phyloP scores from a whole-genome alignment of 2,329 filamentous ascomycete species.

The Periconia digitata region DNA sequence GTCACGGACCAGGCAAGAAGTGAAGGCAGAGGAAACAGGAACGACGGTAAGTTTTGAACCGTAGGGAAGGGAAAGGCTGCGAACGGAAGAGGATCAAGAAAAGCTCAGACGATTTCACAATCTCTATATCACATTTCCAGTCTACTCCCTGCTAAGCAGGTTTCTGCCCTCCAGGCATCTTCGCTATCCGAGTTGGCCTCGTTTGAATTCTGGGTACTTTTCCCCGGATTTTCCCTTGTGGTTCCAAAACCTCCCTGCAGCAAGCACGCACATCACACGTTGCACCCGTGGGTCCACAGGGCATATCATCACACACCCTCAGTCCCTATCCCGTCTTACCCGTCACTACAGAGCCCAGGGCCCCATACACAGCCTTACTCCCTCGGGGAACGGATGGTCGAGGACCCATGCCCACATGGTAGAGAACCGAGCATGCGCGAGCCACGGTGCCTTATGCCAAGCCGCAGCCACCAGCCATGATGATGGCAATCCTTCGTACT shows the following conservation, averaged over 20 bases:
- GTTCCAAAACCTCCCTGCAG: not conserved
- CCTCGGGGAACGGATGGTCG: too few species aligned
- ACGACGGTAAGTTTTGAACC: not conserved
- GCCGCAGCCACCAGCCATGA: too few species aligned
- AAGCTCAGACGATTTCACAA: slow-evolving; percentile 13
- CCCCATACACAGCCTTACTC: too few species aligned
- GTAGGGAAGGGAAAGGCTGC: not conserved
- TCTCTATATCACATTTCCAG: slow-evolving; percentile 26
- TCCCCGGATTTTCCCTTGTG: slow-evolving; percentile 15
- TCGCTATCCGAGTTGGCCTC: not conserved
- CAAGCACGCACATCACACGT: not conserved
- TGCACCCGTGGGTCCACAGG: not conserved
- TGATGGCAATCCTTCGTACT: too few species aligned
- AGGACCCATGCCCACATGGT: too few species aligned
- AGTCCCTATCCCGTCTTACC: not conserved
- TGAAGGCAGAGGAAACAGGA: not conserved
- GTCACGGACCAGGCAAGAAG: not conserved
- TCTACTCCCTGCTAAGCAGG: too few species aligned
- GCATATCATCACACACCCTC: too few species aligned
- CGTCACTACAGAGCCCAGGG: too few species aligned
- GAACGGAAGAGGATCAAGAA: slow-evolving; percentile 4
- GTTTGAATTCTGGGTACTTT: not conserved
- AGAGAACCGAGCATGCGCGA: too few species aligned
- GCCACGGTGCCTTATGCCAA: too few species aligned
- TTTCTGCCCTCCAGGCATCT: not conserved